A percentile compares a stretch with the other conserved stretches of the same genome.
phyloP scores from a whole-genome alignment of 208 protist genomes.

The Leishmania arabica region DNA sequence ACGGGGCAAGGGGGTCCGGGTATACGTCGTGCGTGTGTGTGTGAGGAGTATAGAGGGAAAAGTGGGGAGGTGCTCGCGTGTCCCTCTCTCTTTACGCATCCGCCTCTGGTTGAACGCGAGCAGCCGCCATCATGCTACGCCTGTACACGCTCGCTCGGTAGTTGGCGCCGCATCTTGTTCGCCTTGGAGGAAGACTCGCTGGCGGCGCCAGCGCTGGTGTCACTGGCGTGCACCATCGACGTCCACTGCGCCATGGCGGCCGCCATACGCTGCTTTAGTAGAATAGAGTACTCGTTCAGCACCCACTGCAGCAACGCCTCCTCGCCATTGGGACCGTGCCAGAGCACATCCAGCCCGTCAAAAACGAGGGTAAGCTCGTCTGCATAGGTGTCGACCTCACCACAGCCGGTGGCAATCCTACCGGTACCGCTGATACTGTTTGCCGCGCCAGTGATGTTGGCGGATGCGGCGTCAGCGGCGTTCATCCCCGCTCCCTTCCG shows the following conservation, averaged over 20 bases:
- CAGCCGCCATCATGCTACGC: not conserved
- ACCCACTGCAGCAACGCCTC: constrained; percentile 49
- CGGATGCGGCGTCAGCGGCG: not conserved
- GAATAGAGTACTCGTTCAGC: constrained; percentile 44
- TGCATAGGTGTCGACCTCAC: not conserved
- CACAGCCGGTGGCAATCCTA: not conserved
- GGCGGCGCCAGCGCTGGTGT: not conserved
- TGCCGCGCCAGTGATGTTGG: not conserved
- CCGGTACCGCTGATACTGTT: not conserved
- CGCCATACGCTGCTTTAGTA: constrained; percentile 33
- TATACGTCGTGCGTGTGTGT: too few species aligned
- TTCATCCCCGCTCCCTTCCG: constrained; percentile 2
- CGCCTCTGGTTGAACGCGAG: not conserved
- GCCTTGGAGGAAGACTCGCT: constrained; percentile 10
- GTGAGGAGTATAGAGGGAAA: not conserved
- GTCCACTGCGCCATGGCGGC: constrained; percentile 18
- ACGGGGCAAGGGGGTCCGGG: not conserved
- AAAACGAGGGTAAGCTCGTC: constrained; percentile 20
- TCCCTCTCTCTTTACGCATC: not conserved
- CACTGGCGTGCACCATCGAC: constrained; percentile 11
- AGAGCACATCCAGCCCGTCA: constrained; percentile 58
- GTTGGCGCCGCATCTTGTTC: not conserved
- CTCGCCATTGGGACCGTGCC: constrained; percentile 43
- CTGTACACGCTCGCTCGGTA: not conserved
- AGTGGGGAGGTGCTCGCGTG: not conserved